phyloP scores from a whole-genome alignment of 306 rosid genomes.

The Astragalus membranaceus region DNA sequence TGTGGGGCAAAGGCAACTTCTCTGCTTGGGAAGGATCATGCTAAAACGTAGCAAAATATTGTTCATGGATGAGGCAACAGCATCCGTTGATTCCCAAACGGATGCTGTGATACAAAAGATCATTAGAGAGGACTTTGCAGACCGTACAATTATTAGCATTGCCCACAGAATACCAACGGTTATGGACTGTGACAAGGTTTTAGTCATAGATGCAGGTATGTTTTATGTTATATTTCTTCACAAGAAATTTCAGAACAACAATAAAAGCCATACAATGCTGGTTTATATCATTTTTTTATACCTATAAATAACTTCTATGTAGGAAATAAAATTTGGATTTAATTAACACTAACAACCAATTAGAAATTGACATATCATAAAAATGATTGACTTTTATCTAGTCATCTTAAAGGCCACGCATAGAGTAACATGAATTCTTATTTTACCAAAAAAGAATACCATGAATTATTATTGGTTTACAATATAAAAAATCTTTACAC shows the following conservation, averaged over 20 bases:
- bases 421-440: too few relatives aligned
- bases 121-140: constrained; percentile 68
- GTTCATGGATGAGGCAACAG: constrained; percentile 92
- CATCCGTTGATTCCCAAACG: constrained; percentile 89
- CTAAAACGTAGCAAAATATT: constrained; percentile 58
- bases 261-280: background rate
- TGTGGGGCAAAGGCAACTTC: constrained; percentile 86
- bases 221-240: background rate
- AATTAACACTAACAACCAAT: too few relatives aligned
- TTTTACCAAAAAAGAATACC: too few relatives aligned
- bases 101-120: constrained; percentile 73
- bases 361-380: too few relatives aligned
- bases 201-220: constrained; percentile 81
- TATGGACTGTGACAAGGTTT: constrained; percentile 77
- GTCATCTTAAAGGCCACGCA: too few relatives aligned
- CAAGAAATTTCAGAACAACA: background rate
- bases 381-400: too few relatives aligned
- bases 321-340: too few relatives aligned
- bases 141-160: constrained; percentile 72
- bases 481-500: too few relatives aligned
- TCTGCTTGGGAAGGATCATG: constrained; percentile 83
- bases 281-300: background rate
- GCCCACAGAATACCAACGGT: constrained; percentile 96
- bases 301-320: too few relatives aligned
- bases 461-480: too few relatives aligned